Conservation (phyloP, 2,329 filamentous ascomycete species). For the Claviceps capensis region DNA sequence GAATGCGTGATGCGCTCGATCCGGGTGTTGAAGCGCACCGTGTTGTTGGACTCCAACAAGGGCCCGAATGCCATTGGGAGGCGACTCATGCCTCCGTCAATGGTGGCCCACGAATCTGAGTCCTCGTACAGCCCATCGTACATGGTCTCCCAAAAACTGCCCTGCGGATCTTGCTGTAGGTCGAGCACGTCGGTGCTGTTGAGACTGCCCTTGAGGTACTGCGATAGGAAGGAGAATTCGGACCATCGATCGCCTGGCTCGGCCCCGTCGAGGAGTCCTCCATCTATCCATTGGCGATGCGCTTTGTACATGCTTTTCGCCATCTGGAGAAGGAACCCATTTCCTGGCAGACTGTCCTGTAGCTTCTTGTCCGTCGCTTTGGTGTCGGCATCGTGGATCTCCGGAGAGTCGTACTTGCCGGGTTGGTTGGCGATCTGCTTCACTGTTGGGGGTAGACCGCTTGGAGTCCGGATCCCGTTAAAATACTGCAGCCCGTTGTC, state of each 20-base stretch:
- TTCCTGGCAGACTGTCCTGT: constrained; percentile 19
- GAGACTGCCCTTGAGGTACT: constrained; percentile 38
- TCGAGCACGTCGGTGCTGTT: constrained; percentile 37
- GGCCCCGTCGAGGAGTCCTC: constrained; percentile 19
- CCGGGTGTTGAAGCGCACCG: constrained; percentile 37
- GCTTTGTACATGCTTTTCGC: constrained; percentile 30
- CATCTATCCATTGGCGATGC: constrained; percentile 24
- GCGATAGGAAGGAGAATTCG: constrained; percentile 47
- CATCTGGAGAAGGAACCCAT: constrained; percentile 22
- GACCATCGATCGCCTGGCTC: constrained; percentile 48
- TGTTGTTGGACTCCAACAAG: constrained; percentile 34
- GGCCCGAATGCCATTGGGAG: constrained; percentile 48
- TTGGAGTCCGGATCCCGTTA: constrained; percentile 30
- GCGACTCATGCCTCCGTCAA: constrained; percentile 5
- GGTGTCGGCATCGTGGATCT: constrained; percentile 18
- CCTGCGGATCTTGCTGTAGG: constrained; percentile 20
- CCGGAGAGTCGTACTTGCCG: constrained; percentile 16
- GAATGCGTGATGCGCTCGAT: constrained; percentile 35
- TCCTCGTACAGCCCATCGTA: constrained; percentile 6
- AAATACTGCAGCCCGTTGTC: constrained; percentile 39
- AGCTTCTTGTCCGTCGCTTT: constrained; percentile 23
- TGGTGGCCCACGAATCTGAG: constrained; percentile 13
- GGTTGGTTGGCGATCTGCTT: constrained; percentile 33
- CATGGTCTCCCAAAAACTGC: constrained; percentile 31
- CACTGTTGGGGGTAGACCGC: constrained; percentile 38